Percentiles rank a stretch among this genome's conserved stretches.
These are phyloP conservation scores for Angomonas desouzai DNA, from an alignment of 208 protist species.

Conservation along the genomic window DNA sequence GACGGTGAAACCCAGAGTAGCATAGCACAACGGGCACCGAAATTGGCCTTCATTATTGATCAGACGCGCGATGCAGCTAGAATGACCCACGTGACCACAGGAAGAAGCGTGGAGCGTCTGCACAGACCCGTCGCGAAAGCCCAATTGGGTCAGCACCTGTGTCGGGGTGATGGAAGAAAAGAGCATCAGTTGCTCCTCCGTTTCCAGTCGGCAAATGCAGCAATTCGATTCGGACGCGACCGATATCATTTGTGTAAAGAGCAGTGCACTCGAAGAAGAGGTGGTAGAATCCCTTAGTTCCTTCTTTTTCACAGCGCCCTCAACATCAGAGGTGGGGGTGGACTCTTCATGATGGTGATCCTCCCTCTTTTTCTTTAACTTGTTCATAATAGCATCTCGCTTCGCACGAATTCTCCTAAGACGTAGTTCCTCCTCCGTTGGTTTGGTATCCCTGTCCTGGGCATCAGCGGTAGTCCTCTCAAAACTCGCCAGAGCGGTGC, in stretches of 20 bases:
- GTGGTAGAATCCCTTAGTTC: background rate
- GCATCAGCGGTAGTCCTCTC: background rate
- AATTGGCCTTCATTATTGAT: background rate
- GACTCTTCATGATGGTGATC: background rate
- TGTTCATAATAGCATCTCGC: background rate
- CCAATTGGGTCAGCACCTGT: background rate
- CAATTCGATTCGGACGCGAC: background rate
- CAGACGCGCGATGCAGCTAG: background rate
- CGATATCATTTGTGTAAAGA: background rate
- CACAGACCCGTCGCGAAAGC: background rate
- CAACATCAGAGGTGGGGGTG: background rate
- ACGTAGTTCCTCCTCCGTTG: background rate
- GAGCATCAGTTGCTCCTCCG: background rate
- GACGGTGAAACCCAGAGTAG: background rate
- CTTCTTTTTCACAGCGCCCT: background rate
- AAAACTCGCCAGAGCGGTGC: background rate
- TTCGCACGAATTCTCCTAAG: background rate
- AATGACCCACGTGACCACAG: background rate
- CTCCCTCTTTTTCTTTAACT: background rate
- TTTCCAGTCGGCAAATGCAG: conserved; percentile 1
- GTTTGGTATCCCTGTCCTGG: background rate
- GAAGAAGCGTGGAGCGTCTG: background rate
- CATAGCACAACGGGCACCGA: background rate
- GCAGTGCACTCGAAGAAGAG: background rate
- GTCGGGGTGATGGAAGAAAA: background rate